Percentiles rank a stretch among this genome's conserved stretches.
Evolutionary conservation across 352 stramenopile species (phyloP).

Genomic region (Phytophthora kernoviae): DNA sequence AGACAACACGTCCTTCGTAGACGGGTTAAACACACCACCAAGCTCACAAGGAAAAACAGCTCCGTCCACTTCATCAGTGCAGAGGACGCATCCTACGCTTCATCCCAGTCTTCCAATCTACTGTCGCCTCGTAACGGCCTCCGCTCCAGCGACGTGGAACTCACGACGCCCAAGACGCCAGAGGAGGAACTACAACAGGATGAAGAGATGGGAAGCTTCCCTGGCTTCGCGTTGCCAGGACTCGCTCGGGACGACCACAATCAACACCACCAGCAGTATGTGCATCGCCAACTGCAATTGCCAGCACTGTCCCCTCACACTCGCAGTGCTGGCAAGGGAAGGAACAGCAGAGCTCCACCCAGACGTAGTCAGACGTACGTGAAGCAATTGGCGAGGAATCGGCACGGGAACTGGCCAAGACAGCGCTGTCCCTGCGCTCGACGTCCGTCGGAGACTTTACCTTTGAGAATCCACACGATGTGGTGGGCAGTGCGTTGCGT

Average conservation of each 20-base stretch:
- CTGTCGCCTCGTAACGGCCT: slow-evolving; percentile 17
- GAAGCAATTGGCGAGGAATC: slow-evolving; percentile 56
- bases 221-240: slow-evolving; percentile 29
- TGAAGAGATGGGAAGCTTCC: slow-evolving; percentile 6
- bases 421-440: slow-evolving; percentile 66
- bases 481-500: slow-evolving; percentile 49
- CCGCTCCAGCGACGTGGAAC: slow-evolving; percentile 18
- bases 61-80: slow-evolving; percentile 25
- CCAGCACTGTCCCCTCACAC: slow-evolving; percentile 47
- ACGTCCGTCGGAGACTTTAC: slow-evolving; percentile 78
- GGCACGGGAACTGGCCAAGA: slow-evolving; percentile 71
- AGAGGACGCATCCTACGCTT: slow-evolving; percentile 27
- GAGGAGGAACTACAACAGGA: slow-evolving; percentile 7
- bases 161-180: slow-evolving; percentile 40
- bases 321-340: slow-evolving; percentile 28
- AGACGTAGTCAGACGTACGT: slow-evolving; percentile 43
- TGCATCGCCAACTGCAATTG: slow-evolving; percentile 70
- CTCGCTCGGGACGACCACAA: slow-evolving; percentile 15
- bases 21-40: slow-evolving; percentile 33
- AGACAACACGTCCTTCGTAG: slow-evolving; percentile 20
- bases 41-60: slow-evolving; percentile 27
- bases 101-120: slow-evolving; percentile 32
- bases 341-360: slow-evolving; percentile 12
- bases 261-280: slow-evolving; percentile 62
- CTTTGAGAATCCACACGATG: slow-evolving; percentile 69